Evolutionary conservation across 306 rosid species (phyloP), one percentile per base, ranked within the genome.

Genomic region (Astragalus glycyphyllos): DNA sequence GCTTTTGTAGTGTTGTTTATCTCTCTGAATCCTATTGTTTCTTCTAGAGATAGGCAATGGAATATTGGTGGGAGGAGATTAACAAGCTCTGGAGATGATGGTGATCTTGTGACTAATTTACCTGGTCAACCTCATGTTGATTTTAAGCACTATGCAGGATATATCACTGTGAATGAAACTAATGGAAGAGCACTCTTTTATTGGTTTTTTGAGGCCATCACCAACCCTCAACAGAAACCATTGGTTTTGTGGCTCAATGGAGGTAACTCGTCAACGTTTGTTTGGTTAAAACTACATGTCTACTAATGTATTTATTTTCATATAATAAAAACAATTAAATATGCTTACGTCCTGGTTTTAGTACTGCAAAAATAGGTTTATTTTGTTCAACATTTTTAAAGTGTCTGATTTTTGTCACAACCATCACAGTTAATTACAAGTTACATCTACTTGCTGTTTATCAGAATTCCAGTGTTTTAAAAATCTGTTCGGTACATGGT

Each of bases 231-330:
- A 37, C 73, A 77, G 32, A 89, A 86, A 58, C 98, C 96, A 51
- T 85, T 89, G 79, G 92, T 89, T 8, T 70, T 92, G 55, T 92
- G 98, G 98, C 96, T 92, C 26, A 92, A 92, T 80, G 98, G 98
- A 84, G 96, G 96, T 92, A 81, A 71, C 34, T 20, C 23, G 2
- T 7, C 8, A 4, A 16, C 13, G 2, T 2, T 57, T 38, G 7
- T 6, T 6, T 38, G 42, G 42, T 4, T 38, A 38, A 38, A 38
- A 38, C 9, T 38, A 38, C 9, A 38, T 38, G 6, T 38, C 7
- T 38, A 38, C 9, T 38, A 58, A 55, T 2, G 42, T 38, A 2
- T 38, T 38, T 38, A n/a, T 34, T 34, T 34, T 20, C 23, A 34
- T 4, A 34, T 4, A 4, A 34, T 34, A 34, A 34, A 34, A 34